These are phyloP conservation scores for Aechmea fasciata DNA, from an alignment of 176 grass and related monocot species.

Conservation along the genomic window DNA sequence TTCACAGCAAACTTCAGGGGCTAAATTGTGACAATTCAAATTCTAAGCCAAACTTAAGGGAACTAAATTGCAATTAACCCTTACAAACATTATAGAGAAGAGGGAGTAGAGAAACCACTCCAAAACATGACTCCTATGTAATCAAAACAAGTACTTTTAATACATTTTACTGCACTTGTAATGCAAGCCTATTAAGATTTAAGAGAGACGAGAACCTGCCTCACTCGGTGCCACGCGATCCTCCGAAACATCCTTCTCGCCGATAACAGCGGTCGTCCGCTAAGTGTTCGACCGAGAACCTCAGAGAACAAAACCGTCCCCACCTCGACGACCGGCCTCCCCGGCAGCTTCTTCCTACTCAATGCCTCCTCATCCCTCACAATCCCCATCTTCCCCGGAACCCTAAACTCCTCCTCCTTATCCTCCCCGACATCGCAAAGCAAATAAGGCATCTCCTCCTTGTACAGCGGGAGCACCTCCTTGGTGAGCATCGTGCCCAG, in stretches of 20 bases:
- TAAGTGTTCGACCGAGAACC: constrained; percentile 67
- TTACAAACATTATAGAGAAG: no score
- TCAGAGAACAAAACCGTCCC: constrained; percentile 77
- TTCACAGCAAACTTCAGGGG: no score
- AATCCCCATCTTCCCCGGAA: constrained; percentile 45
- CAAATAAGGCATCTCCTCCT: constrained; percentile 16
- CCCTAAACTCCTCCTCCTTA: neutral
- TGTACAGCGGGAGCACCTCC: constrained; percentile 75
- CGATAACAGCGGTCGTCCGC: constrained; percentile 71
- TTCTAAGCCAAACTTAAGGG: no score
- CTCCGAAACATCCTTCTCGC: constrained; percentile 62
- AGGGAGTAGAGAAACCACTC: no score
- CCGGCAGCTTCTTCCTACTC: constrained; percentile 22
- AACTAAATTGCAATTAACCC: no score
- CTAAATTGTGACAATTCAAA: no score
- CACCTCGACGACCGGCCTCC: constrained; percentile 36
- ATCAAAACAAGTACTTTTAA: neutral
- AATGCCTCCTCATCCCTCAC: constrained; percentile 34
- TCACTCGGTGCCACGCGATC: constrained; percentile 68
- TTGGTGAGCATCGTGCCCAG: constrained; percentile 75
- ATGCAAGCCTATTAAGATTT: neutral
- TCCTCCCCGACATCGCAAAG: constrained; percentile 15
- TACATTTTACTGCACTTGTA: neutral
- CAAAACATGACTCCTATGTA: no score
- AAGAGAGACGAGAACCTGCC: constrained; percentile 45